Percentiles rank a stretch among this genome's conserved stretches.
These are phyloP conservation scores for Suillus luteus DNA, from an alignment of 768 basidiomycete species.

Conservation along the genomic window DNA sequence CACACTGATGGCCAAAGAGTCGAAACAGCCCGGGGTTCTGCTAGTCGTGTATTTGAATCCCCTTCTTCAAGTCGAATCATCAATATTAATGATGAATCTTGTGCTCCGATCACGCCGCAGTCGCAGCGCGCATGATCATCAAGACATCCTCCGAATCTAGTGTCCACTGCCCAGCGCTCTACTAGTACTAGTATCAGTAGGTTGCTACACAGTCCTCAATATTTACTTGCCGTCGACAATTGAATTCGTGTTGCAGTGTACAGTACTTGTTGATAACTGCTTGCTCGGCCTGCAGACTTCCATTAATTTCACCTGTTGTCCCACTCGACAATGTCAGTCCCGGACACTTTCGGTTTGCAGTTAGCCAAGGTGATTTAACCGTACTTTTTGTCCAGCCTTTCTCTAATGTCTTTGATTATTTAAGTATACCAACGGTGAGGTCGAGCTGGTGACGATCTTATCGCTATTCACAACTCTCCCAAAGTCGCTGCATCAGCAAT, in stretches of 20 bases:
- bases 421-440: background rate
- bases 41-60: no score
- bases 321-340: background rate
- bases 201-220: no score
- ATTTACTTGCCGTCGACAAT: no score
- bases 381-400: background rate
- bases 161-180: no score
- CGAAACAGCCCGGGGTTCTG: no score
- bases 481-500: conserved; percentile 3
- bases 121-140: no score
- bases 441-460: background rate
- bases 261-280: background rate
- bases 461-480: background rate
- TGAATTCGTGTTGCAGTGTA: background rate
- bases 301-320: background rate
- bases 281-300: background rate
- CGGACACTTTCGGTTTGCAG: background rate
- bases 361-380: background rate
- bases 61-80: no score
- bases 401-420: background rate
- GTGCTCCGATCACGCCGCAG: no score
- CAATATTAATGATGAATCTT: no score
- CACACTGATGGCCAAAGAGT: no score
- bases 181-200: no score
- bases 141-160: no score